Percentiles rank a stretch among this genome's conserved stretches.
These are phyloP conservation scores for Maudiozyma serrabonitensis DNA, from an alignment of 805 yeast species.

Conservation along the genomic window DNA sequence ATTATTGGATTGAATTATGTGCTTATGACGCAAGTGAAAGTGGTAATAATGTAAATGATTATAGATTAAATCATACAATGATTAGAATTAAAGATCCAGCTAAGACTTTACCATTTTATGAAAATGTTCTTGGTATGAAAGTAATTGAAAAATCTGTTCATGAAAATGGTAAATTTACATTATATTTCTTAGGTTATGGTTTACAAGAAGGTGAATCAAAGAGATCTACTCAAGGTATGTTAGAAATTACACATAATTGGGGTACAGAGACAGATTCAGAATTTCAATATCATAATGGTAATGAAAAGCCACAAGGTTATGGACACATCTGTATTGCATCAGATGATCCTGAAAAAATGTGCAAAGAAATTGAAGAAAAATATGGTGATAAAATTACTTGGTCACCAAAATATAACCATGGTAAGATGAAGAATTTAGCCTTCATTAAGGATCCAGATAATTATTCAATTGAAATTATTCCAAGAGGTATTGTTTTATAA, in stretches of 20 bases:
- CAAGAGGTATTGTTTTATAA: slow-evolving; percentile 15
- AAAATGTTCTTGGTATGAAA: slow-evolving; percentile 72
- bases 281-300: slow-evolving; percentile 77
- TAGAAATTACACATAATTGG: slow-evolving; percentile 92
- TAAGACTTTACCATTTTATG: slow-evolving; percentile 68
- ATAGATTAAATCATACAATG: slow-evolving; percentile 78
- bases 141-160: slow-evolving; percentile 46
- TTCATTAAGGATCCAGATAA: slow-evolving; percentile 85
- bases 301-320: slow-evolving; percentile 69
- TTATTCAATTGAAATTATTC: slow-evolving; percentile 69
- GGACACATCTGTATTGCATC: slow-evolving; percentile 77
- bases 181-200: slow-evolving; percentile 75
- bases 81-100: slow-evolving; percentile 81
- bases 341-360: slow-evolving; percentile 41
- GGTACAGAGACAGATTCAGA: slow-evolving; percentile 78
- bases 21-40: slow-evolving; percentile 54
- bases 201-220: slow-evolving; percentile 33
- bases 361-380: slow-evolving; percentile 38
- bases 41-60: slow-evolving; percentile 13
- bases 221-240: slow-evolving; percentile 49
- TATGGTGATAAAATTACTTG: slow-evolving; percentile 48
- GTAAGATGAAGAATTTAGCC: slow-evolving; percentile 51
- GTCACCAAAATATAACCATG: slow-evolving; percentile 47
- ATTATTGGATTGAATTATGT: slow-evolving; percentile 91
- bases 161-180: slow-evolving; percentile 67